Percentiles rank a stretch among this genome's conserved stretches.
These are phyloP conservation scores for Narthecium ossifragum DNA, from an alignment of 106 monocot genomes.

Conservation along the genomic window DNA sequence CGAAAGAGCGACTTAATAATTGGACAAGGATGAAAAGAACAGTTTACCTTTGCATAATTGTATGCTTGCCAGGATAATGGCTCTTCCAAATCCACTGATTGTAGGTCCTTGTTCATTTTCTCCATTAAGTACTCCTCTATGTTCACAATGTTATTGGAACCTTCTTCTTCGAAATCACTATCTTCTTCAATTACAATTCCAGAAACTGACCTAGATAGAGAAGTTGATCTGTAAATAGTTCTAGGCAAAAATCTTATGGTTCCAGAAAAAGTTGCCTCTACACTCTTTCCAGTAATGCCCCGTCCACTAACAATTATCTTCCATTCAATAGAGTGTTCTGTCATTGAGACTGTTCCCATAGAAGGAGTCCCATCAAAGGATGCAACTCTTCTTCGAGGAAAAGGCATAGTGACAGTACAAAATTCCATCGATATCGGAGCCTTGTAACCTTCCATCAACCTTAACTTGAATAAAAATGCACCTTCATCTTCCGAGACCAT, in stretches of 20 bases:
- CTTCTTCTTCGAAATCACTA: slow-evolving; percentile 66
- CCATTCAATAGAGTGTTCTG: slow-evolving; percentile 89
- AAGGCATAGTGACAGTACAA: slow-evolving; percentile 83
- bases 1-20: not conserved
- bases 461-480: slow-evolving; percentile 88
- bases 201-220: slow-evolving; percentile 25
- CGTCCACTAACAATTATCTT: slow-evolving; percentile 77
- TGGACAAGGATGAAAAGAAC: not conserved
- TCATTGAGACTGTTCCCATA: slow-evolving; percentile 64
- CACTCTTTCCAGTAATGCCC: slow-evolving; percentile 68
- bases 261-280: slow-evolving; percentile 93
- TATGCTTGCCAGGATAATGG: slow-evolving; percentile 98
- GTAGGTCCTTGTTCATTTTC: slow-evolving; percentile 80
- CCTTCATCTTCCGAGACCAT: slow-evolving; percentile 98
- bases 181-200: slow-evolving; percentile 53
- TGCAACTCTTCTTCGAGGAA: slow-evolving; percentile 65
- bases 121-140: slow-evolving; percentile 70
- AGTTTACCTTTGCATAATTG: slow-evolving; percentile 83
- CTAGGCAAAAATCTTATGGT: slow-evolving; percentile 71
- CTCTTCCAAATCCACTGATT: slow-evolving; percentile 74
- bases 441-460: slow-evolving; percentile 92
- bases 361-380: slow-evolving; percentile 93
- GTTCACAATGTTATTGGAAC: slow-evolving; percentile 41
- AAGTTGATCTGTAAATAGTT: slow-evolving; percentile 25
- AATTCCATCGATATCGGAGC: slow-evolving; percentile 79